Evolutionary conservation across 352 stramenopile species (phyloP), one percentile per base, ranked within the genome.

Genomic region (Globisporangium nodosum): DNA sequence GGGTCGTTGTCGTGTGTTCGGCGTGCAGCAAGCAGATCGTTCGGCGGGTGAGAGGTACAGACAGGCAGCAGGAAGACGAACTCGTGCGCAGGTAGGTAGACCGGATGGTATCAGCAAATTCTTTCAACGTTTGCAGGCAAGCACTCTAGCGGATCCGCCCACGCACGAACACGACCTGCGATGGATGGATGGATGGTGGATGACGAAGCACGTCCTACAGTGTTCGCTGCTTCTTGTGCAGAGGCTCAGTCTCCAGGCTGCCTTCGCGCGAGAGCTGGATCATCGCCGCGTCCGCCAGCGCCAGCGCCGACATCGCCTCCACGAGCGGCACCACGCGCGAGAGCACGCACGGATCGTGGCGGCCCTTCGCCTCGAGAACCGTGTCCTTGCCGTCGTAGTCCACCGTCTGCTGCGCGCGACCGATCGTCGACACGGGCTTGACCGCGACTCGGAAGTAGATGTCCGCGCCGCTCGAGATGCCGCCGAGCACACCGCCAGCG

Each of bases 381-480:
- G 96, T 98, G 53, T 98, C 90, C 56, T 97, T 87, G 60, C 97
- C 96, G 60, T 98, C 94, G 63, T 97, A 94, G 52, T 95, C 96
- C 20, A 98, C 94, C 2, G 90, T 97, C 56, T 96, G 74, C 81
- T 99, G 97, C 47, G 82, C 71, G 52, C 96, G 87, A 56, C 96
- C 96, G 81, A 99, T 99, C 18, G 97, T 99, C 45, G 95, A 99
- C 46, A 98, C 98, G 20, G 97, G 93, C 78, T 99, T 99, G 72
- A 99, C 98, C n/a, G 96, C 96, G 52, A 99, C 96, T 65, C 96
- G 88, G 65, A 99, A 94, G 58, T 99, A 97, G 65, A 99, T 98
- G 68, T 98, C 96, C 49, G 98, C 96, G 58, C 97, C 97, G 67
- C 97, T 99, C 52, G 94, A 98, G 64, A 99, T 99, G 60, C 97